Base-by-base conservation (phyloP, 805 yeast genomes). In the Starmerella lactis-condensi region DNA sequence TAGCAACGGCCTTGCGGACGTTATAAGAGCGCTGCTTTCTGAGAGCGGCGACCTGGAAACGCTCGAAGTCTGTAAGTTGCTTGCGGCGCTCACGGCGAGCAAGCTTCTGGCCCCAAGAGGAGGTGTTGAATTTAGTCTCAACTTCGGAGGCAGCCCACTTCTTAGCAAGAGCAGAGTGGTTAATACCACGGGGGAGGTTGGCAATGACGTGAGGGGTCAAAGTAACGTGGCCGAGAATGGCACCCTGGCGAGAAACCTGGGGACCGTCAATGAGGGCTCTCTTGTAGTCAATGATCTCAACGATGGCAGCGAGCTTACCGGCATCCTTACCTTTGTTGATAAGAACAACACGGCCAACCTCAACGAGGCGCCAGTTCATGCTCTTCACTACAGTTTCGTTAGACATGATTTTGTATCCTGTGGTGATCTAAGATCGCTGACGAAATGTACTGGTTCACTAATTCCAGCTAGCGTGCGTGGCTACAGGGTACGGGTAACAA, bases 241-340 rank as follows among this genome's bases (percentile, higher is more conserved):
- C 64, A 48, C 93, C 73, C 70, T 89, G 96, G 69, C 99, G 81
- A 58, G 76, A 69, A 54, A 89, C 77, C 56, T 73, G 61, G 65
- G 98, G 96, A 64, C 98, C 98, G 62, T 89, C 98, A 56, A 89
- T 64, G 60, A 89, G 76, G 57, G 73, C 96, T 69, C 94, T 78
- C 74, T 81, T 83, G 73, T 89, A 94, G 73, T 89, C 96, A 60
- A 89, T 78, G 69, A 89, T 79, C 72, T 89, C 98, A 58, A 83
- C 96, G 57, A 89, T 75, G 60, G 93, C 68, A 56, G 96, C 99
- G 60, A 89, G 73, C 66, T 81, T 78, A 52, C 76, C 76, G 45
- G 72, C 62, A 53, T 54, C 56, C 44, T 62, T 58, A 56, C 79
- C 78, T 64, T 75, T 69, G 75, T 72, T 70, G 60, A 85, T 61